These are phyloP conservation scores for Pterothamnion heteromorphum DNA, from an alignment of 31 red algal species.

Conservation along the genomic window DNA sequence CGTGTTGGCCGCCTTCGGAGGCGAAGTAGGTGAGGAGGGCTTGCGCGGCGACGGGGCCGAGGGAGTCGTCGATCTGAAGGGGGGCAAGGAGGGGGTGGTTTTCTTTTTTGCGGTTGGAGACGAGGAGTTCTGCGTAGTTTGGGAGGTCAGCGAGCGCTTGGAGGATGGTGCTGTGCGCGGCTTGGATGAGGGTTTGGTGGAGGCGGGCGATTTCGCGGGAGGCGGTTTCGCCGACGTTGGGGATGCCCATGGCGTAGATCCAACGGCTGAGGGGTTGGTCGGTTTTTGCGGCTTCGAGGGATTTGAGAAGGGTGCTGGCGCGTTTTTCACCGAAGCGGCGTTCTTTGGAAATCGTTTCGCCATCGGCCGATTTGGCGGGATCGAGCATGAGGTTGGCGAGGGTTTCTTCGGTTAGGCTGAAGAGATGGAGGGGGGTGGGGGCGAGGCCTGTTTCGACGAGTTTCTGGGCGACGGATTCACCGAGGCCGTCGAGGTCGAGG, in stretches of 20 bases:
- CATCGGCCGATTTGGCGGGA: slow-evolving; percentile 19
- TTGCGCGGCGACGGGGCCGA: slow-evolving; percentile 31
- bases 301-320: slow-evolving; percentile 8
- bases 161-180: not conserved
- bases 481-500: not conserved
- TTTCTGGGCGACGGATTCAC: not conserved
- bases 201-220: slow-evolving; percentile 14
- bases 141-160: not conserved
- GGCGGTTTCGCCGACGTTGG: not conserved
- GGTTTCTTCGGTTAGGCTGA: not conserved
- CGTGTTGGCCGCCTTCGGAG: not conserved
- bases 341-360: not conserved
- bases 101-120: slow-evolving; percentile 22
- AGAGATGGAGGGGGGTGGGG: not conserved
- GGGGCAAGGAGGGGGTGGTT: not conserved
- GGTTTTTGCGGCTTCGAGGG: not conserved
- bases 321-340: slow-evolving; percentile 37
- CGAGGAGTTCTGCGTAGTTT: slow-evolving; percentile 12
- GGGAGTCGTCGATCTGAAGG: not conserved
- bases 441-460: not conserved
- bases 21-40: slow-evolving; percentile 2
- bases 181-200: not conserved
- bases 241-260: slow-evolving; percentile 18
- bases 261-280: not conserved
- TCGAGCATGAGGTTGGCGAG: slow-evolving; percentile 34